Evolutionary conservation across 1,284 basidiomycete species (phyloP), one percentile per base, ranked within the genome.

Genomic region (Microbotryomycetes sp.): DNA sequence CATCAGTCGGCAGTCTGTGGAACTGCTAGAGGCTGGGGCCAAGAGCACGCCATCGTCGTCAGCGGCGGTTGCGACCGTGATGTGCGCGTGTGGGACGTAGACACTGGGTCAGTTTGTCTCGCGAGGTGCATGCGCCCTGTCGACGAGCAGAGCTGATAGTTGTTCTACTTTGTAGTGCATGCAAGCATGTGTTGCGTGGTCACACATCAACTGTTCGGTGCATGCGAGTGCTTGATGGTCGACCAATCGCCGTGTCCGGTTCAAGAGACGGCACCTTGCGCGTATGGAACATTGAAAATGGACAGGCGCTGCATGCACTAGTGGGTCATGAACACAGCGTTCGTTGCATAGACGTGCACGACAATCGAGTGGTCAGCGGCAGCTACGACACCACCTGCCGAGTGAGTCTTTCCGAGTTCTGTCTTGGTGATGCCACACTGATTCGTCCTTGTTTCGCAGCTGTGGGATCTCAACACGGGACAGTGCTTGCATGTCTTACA

Each of bases 141-240:
- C 14, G 25, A 23, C 31, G 49, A n/a, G 19, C 32, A 48, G 23
- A 36, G 19, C 36, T 22, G 16, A 9, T 47, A 42, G 29, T 29
- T 29, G 14, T 6, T 26, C 15, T 6, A 15, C 5, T 28, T 32
- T 52, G 49, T 70, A 89, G 89, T 7, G 81, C 83, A 66, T 92
- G 89, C 72, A 81, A 92, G 29, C 87, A 91, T 73, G 80, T 85
- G 7, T 80, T 98, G 19, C 79, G 81, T 4, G 94, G 92, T 0
- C 94, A 97, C 76, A 85, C 85, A 0, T 90, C 91, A 0, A 97
- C 93, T 0, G 88, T 97, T 60, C 85, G 94, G 30, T 97, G 92
- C 75, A 80, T 97, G 61, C 89, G 89, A 70, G 87, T 93, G 16
- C 78, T 97, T 47, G 87, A 93, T 71, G 86, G 87, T 48, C 82